Base-by-base conservation (phyloP, 176 grass and related monocot species). In the Aegilops longissima region DNA sequence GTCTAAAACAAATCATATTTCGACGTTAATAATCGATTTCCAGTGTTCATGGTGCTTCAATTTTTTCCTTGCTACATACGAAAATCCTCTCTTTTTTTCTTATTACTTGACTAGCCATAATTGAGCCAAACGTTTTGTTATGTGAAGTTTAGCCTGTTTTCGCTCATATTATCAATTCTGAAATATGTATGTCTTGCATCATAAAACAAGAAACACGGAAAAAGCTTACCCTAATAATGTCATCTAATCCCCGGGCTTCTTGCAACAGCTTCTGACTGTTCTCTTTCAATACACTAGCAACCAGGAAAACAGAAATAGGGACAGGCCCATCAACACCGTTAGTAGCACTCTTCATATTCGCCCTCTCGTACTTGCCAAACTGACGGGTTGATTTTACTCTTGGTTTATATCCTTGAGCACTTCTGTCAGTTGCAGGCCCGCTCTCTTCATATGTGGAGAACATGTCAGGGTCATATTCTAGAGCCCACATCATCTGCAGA, bases 401-500 rank as follows among this genome's bases (percentile, higher is more conserved):
- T 64, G 73, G 81, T 86, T 89, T 98, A 38, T 81, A 66, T 87
- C 89, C 88, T 68, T 89, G 89, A 76, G 54, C 7, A 58, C 54
- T 82, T 84, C 81, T 92, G 24, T 85, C 85, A 18, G 73, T 84
- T 23, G 76, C 35, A 84, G 84, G 14, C 27, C 79, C 90, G 45
- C 84, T 70, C 38, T 98, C 92, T 94, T 98, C 93, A 91, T 52
- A 92, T 23, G 58, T 58, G 47, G 25, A 87, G 79, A 87, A 98
- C 30, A 90, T 91, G 39, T 92, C 93, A 80, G 96, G 96, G 77
- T 98, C 90, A 88, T 95, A 98, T 85, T 98, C 96, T 79, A 98
- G 88, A 85, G 96, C 93, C 96, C 96, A 98, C 93, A 95, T 98
- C 93, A 98, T 98, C 96, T 95, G 91, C 75, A 64, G 54, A 90